These are phyloP conservation scores for Cordyceps cicadae DNA, from an alignment of 2,329 filamentous ascomycete species.

Conservation along the genomic window DNA sequence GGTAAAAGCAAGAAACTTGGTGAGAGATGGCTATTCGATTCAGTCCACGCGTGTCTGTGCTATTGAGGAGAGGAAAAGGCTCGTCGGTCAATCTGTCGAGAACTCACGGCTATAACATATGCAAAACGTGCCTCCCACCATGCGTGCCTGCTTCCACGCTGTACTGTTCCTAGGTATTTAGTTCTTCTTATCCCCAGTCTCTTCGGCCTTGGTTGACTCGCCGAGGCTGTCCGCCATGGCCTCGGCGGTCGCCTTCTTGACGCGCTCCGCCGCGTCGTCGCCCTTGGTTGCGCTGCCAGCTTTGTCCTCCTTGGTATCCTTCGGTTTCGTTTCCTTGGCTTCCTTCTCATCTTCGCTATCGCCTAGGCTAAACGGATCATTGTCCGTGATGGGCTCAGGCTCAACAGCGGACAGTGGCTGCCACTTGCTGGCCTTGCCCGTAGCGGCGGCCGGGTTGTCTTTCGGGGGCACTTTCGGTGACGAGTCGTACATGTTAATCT, in stretches of 20 bases:
- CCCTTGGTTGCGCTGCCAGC: slow-evolving; percentile 45
- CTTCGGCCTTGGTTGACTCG: slow-evolving; percentile 27
- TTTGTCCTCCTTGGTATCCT: slow-evolving; percentile 47
- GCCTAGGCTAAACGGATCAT: slow-evolving; percentile 93
- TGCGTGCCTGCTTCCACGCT: not conserved
- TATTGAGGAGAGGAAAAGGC: not conserved
- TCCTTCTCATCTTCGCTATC: slow-evolving; percentile 91
- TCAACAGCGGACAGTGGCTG: slow-evolving; percentile 80
- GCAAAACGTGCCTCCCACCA: not conserved
- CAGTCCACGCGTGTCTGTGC: not conserved
- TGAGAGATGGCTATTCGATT: not conserved
- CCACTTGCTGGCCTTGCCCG: slow-evolving; percentile 84
- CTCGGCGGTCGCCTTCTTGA: slow-evolving; percentile 58
- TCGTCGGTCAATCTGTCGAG: slow-evolving; percentile 9
- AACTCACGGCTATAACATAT: slow-evolving; percentile 10
- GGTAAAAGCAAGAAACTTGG: not conserved
- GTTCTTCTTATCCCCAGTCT: slow-evolving; percentile 26
- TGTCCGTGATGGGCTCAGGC: slow-evolving; percentile 75
- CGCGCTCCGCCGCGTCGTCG: slow-evolving; percentile 48
- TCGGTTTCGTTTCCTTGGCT: slow-evolving; percentile 37
- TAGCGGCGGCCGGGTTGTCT: slow-evolving; percentile 32
- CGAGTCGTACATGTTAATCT: slow-evolving; percentile 67
- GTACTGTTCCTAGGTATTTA: not conserved
- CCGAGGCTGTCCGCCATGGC: slow-evolving; percentile 51
- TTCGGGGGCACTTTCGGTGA: slow-evolving; percentile 49